Evolutionary conservation across 2,329 filamentous ascomycete genomes (phyloP).

Genomic region (Xylariales sp.): DNA sequence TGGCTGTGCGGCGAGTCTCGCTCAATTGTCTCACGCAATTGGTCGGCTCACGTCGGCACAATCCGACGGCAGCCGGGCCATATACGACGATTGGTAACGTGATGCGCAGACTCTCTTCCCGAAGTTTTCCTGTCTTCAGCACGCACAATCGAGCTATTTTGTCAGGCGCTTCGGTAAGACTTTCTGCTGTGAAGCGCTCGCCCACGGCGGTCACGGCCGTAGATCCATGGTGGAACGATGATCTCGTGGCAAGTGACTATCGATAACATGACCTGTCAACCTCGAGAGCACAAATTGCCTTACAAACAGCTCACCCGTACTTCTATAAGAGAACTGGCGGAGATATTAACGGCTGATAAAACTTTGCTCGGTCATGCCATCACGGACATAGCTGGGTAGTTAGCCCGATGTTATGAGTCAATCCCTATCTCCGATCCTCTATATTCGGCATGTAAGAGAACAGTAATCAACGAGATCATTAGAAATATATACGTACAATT

Average conservation of each 20-base stretch:
- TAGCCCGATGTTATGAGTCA: not conserved
- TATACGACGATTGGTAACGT: not conserved
- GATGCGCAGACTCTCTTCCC: not conserved
- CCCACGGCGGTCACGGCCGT: not conserved
- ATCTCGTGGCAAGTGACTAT: conserved; percentile 2
- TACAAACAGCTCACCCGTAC: not conserved
- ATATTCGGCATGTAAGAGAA: not conserved
- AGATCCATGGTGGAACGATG: conserved; percentile 24
- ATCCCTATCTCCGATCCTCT: not conserved
- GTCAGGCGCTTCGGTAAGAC: conserved; percentile 9
- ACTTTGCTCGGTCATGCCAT: conserved; percentile 9
- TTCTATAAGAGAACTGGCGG: not conserved
- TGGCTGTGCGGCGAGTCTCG: not conserved
- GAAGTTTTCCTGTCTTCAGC: not conserved
- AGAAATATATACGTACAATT: not conserved
- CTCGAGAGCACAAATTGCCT: not conserved
- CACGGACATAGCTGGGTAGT: not conserved
- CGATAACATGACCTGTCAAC: not conserved
- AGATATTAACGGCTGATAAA: not conserved
- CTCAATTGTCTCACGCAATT: not conserved
- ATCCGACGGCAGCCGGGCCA: not conserved
- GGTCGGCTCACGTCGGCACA: not conserved
- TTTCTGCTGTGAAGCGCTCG: not conserved
- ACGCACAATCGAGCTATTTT: not conserved
- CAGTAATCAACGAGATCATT: not conserved